A percentile compares a stretch with the other conserved stretches of the same genome.
These are phyloP conservation scores for Neohortaea acidophila DNA, from an alignment of 495 filamentous ascomycete genomes.

Conservation along the genomic window DNA sequence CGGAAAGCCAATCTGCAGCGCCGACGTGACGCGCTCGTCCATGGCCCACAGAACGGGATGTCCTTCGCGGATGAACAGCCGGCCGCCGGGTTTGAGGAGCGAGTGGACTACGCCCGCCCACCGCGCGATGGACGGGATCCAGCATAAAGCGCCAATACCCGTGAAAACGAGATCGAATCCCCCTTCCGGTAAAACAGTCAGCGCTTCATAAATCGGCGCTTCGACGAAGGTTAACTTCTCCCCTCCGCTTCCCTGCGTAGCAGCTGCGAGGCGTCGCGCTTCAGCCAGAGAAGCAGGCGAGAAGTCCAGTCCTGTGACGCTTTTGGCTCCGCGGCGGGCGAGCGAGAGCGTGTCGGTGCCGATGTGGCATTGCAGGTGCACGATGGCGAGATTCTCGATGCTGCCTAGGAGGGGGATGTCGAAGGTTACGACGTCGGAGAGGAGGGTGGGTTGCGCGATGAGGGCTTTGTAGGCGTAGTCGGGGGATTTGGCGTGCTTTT, in stretches of 20 bases:
- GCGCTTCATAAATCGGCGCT: not conserved
- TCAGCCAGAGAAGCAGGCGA: not conserved
- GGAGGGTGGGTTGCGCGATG: not conserved
- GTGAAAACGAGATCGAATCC: slow-evolving; percentile 6
- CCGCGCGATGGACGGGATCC: not conserved
- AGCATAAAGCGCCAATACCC: slow-evolving; percentile 5
- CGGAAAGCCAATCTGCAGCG: not conserved
- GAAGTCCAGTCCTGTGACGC: slow-evolving; percentile 4
- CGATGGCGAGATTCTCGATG: not conserved
- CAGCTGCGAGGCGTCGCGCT: not conserved
- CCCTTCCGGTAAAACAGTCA: not conserved
- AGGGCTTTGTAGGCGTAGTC: not conserved
- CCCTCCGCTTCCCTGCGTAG: not conserved
- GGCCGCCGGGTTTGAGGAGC: slow-evolving; percentile 2
- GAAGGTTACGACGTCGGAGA: slow-evolving; percentile 3
- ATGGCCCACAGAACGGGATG: slow-evolving; percentile 6
- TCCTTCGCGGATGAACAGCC: slow-evolving; percentile 6
- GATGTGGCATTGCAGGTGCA: slow-evolving; percentile 9
- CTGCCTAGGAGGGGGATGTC: not conserved
- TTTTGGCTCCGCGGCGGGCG: not conserved
- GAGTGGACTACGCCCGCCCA: slow-evolving; percentile 1
- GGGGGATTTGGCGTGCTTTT: slow-evolving; percentile 5
- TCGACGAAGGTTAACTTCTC: slow-evolving; percentile 1
- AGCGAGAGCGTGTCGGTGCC: slow-evolving; percentile 7
- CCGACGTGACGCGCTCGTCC: not conserved